Conservation (phyloP, 73 alveolate genomes). For the Tetrahymena borealis region DNA sequence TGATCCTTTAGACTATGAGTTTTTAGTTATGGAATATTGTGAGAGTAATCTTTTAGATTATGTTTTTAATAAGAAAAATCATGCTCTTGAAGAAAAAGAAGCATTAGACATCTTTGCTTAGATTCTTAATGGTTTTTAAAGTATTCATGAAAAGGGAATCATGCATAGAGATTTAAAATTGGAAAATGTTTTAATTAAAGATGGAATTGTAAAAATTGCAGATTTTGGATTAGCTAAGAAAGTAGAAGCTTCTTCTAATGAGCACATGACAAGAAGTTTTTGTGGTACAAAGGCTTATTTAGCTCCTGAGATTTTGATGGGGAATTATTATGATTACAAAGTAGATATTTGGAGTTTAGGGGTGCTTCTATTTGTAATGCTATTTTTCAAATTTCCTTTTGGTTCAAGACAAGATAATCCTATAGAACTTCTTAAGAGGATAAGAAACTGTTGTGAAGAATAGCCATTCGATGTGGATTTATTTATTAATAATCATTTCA, state of each 20-base stretch:
- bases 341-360: conserved; percentile 1
- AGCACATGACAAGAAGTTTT: not conserved
- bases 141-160: not conserved
- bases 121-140: not conserved
- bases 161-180: not conserved
- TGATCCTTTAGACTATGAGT: not conserved
- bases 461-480: not conserved
- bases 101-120: not conserved
- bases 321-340: not conserved
- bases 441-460: not conserved
- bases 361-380: not conserved
- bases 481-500: not conserved
- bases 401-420: not conserved
- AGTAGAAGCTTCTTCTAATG: not conserved
- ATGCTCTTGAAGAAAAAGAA: not conserved
- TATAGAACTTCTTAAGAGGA: not conserved
- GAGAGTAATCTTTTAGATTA: not conserved
- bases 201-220: not conserved
- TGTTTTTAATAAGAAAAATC: not conserved
- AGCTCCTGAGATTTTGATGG: not conserved
- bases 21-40: not conserved
- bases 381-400: not conserved
- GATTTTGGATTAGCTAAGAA: not conserved
- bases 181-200: not conserved
- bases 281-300: not conserved